Evolutionary conservation across 2,329 filamentous ascomycete species (phyloP).

Genomic region (Penicillium sp.): DNA sequence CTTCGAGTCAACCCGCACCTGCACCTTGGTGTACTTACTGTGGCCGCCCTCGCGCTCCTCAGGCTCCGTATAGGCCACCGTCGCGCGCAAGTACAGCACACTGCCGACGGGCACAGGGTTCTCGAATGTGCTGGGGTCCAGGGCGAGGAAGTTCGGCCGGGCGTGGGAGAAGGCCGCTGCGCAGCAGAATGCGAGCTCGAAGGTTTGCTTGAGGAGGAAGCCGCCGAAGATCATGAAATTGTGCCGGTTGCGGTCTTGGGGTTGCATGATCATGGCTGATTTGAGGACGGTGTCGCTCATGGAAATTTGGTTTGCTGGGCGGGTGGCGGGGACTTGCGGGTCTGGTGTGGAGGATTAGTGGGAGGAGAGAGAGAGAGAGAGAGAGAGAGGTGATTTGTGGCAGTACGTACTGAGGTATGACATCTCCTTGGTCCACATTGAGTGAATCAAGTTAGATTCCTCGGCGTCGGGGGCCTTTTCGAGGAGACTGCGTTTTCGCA

Average conservation of each 20-base stretch:
- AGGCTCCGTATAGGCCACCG: conserved; percentile 71
- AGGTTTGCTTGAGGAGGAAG: conserved; percentile 72
- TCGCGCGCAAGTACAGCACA: conserved; percentile 72
- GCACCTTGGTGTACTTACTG: conserved; percentile 61
- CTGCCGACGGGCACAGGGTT: conserved; percentile 75
- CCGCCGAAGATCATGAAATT: conserved; percentile 80
- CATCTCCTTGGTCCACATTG: conserved; percentile 70
- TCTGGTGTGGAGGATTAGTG: conserved; percentile 37
- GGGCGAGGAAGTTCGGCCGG: conserved; percentile 69
- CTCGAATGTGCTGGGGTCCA: conserved; percentile 73
- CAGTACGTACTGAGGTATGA: conserved; percentile 57
- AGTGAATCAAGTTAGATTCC: conserved; percentile 71
- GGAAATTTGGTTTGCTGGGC: conserved; percentile 60
- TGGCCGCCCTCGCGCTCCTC: conserved; percentile 46
- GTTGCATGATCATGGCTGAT: conserved; percentile 74
- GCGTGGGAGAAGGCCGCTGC: conserved; percentile 70
- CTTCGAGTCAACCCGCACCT: conserved; percentile 71
- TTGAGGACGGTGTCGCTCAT: conserved; percentile 66
- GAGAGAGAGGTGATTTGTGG: background rate
- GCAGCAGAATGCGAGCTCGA: conserved; percentile 75
- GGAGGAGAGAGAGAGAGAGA: background rate
- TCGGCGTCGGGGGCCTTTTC: conserved; percentile 69
- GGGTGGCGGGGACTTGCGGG: conserved; percentile 55
- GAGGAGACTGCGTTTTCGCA: conserved; percentile 61
- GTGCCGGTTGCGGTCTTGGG: conserved; percentile 68